phyloP scores from a whole-genome alignment of 2,329 filamentous ascomycete species.

The Xylariaceae sp. region DNA sequence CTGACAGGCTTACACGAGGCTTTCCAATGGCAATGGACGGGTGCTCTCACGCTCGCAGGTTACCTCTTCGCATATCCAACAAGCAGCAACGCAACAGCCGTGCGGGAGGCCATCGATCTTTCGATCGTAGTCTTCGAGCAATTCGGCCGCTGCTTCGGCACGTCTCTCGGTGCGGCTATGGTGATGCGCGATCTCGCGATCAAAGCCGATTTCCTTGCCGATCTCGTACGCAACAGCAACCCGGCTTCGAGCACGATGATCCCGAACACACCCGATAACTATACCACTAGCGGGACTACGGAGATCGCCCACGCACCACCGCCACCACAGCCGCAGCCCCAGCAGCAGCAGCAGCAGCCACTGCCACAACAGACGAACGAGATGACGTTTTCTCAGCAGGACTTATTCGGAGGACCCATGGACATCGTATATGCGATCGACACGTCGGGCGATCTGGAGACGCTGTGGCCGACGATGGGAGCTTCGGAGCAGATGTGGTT shows the following conservation, averaged over 20 bases:
- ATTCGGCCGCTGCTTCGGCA: slow-evolving; percentile 23
- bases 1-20: slow-evolving; percentile 36
- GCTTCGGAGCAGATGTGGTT: slow-evolving; percentile 22
- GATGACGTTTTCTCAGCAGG: slow-evolving; percentile 7
- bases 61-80: slow-evolving; percentile 24
- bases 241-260: not conserved
- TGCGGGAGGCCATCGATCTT: slow-evolving; percentile 21
- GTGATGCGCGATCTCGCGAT: slow-evolving; percentile 24
- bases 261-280: not conserved
- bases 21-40: slow-evolving; percentile 42
- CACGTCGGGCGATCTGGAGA: slow-evolving; percentile 20
- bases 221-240: slow-evolving; percentile 14
- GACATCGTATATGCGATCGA: slow-evolving; percentile 24
- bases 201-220: slow-evolving; percentile 24
- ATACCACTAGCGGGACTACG: no score
- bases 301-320: no score
- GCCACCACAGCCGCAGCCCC: no score
- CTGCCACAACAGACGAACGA: not conserved
- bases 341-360: not conserved
- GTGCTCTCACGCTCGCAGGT: slow-evolving; percentile 25
- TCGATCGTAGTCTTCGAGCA: slow-evolving; percentile 23
- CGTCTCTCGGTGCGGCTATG: slow-evolving; percentile 19
- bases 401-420: slow-evolving; percentile 17
- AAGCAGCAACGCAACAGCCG: slow-evolving; percentile 12
- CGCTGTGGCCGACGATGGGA: slow-evolving; percentile 23